Base-by-base conservation (phyloP, 2,329 filamentous ascomycete genomes). In the Colletotrichum limetticola region DNA sequence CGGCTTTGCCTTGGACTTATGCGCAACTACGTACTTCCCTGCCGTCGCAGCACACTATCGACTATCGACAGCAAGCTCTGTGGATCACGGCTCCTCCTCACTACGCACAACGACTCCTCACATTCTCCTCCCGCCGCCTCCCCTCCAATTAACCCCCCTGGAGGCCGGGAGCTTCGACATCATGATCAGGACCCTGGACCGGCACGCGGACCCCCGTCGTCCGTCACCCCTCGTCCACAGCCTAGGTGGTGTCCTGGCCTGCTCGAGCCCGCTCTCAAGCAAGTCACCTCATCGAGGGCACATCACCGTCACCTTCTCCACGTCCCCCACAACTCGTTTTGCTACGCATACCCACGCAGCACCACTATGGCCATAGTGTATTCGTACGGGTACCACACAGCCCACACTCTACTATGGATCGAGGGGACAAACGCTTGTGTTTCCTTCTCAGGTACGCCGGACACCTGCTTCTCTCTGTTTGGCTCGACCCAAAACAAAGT, bases 301-400 rank as follows among this genome's bases (percentile, higher is more conserved):
- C 70, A 72, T 72, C 66, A 60, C 70, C 66, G 55, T 65, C 56
- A 60, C 66, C 70, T 65, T 70, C 70, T 72, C 66, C 70, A 70
- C 70, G 66, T 65, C 70, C 70, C 69, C 70, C 70, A 66, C 70
- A 65, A 61, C 56, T 63, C 19, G 30, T 32, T 55, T 19, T 42
- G 37, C 37, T 16, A 42, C 14, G 22, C 53, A 58, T 60, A 55
- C 65, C 57, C 46, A 53, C 68, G 35, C 35, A 56, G 26, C 11
- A 28, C 42, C 16, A 42, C 37, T 42, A 14, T 42, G 12, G 32
- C 4, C 32, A 35, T 35, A 35, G 32, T 35, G 32, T 35, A 35
- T 35, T 35, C 32, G 32, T 35, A 35, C 32, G 32, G 32, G 14
- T 42, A 42, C 37, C 37, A 42, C 37, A 42, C 37, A 16, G 37